phyloP scores from a whole-genome alignment of 108 stramenopile species.

The Nitzschia sp. region DNA sequence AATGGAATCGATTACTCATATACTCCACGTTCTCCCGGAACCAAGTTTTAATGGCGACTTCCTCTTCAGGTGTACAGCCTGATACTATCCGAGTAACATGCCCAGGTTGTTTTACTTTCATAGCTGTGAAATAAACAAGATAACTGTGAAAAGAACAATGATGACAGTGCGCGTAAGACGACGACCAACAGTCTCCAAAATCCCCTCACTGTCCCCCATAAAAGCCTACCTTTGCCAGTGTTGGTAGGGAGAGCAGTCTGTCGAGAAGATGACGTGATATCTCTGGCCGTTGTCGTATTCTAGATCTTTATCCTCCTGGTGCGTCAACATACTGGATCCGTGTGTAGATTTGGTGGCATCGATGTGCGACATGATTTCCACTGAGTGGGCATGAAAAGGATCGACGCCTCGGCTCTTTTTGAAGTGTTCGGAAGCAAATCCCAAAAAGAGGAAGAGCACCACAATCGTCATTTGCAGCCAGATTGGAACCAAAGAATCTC shows the following conservation, averaged over 20 bases:
- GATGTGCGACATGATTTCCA: background rate
- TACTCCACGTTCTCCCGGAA: conserved; percentile 36
- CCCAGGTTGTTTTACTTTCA: conserved; percentile 71
- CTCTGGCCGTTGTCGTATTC: background rate
- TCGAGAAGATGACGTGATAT: conserved; percentile 57
- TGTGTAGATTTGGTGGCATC: background rate
- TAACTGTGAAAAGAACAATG: conserved; percentile 27
- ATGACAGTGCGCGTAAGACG: background rate
- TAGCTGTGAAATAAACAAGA: conserved; percentile 62
- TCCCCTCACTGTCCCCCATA: background rate
- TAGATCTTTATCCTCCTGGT: conserved; percentile 16
- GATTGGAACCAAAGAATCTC: background rate
- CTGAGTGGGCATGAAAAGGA: conserved; percentile 9
- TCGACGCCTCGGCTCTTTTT: background rate
- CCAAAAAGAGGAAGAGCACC: conserved; percentile 4
- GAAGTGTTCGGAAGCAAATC: conserved; percentile 19
- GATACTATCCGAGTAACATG: conserved; percentile 90
- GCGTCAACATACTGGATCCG: conserved; percentile 8
- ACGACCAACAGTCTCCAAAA: background rate
- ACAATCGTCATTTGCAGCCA: conserved; percentile 6
- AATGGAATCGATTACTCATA: conserved; percentile 43
- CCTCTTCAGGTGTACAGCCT: conserved; percentile 33
- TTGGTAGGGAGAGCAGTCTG: conserved; percentile 75
- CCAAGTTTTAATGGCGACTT: conserved; percentile 12
- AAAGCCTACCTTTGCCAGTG: conserved; percentile 60